These are phyloP conservation scores for Peniophora sp. DNA, from an alignment of 1,284 basidiomycete species.

Conservation along the genomic window DNA sequence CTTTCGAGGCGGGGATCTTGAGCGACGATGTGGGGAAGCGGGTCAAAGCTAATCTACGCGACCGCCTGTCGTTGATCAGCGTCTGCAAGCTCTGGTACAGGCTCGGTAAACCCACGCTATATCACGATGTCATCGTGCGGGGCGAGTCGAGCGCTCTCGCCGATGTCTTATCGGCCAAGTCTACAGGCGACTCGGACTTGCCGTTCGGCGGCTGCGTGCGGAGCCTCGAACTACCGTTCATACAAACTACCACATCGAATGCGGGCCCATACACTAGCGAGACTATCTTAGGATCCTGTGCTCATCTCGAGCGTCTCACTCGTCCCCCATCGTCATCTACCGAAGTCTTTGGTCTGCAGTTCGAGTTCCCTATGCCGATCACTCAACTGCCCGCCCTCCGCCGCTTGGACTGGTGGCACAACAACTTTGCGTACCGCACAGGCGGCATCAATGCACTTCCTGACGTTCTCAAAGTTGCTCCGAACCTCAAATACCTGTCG, in stretches of 20 bases:
- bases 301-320: slow-evolving; percentile 44
- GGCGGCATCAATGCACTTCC: slow-evolving; percentile 57
- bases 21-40: too few relatives aligned
- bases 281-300: slow-evolving; percentile 39
- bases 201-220: slow-evolving; percentile 34
- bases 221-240: slow-evolving; percentile 49
- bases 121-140: slow-evolving; percentile 43
- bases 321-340: slow-evolving; percentile 28
- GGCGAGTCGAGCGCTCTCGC: slow-evolving; percentile 15
- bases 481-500: slow-evolving; percentile 49
- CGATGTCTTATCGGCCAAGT: not conserved
- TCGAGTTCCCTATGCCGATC: slow-evolving; percentile 42
- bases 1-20: slow-evolving; percentile 26
- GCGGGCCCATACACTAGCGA: slow-evolving; percentile 18
- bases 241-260: slow-evolving; percentile 33
- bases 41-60: not conserved
- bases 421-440: slow-evolving; percentile 46
- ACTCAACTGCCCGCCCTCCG: slow-evolving; percentile 40
- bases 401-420: slow-evolving; percentile 61
- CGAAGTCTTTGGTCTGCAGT: slow-evolving; percentile 25
- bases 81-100: slow-evolving; percentile 51
- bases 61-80: slow-evolving; percentile 24
- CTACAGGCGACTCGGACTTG: not conserved
- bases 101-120: slow-evolving; percentile 37
- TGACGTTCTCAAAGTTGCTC: slow-evolving; percentile 41